Base-by-base conservation (phyloP, 2,329 filamentous ascomycete genomes). In the Neonectria faginata region DNA sequence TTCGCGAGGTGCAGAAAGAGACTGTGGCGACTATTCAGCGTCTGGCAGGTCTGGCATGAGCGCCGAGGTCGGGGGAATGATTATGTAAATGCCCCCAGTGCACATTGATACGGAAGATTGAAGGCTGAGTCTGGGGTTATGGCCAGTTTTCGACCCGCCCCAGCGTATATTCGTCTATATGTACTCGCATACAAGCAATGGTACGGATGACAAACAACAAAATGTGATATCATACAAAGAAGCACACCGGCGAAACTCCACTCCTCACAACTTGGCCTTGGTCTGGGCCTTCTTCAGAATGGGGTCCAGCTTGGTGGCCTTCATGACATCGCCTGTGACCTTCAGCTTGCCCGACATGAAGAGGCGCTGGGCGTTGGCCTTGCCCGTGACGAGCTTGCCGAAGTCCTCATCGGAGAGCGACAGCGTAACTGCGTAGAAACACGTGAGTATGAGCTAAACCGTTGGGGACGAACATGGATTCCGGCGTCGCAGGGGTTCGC, bases 341-440 rank as follows among this genome's bases (percentile, higher is more conserved):
- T 98, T 99, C 77, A 99, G 86, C 87, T 97, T 97, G 75, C 96
- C 96, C n/a, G 88, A 88, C 95, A 99, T 98, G 84, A 98, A 97
- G 69, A 99, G 84, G 73, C 91, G 90, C 86, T 99, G 96, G 62
- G 96, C 94, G 78, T 97, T 97, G 74, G 92, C 93, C 85, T 97
- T 93, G 78, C 96, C 96, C 41, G 85, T 76, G 59, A 97, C 90
- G 70, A 99, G 87, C 78, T 91, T 90, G 70, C 84, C 88, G 77
- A 99, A 99, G 81, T 98, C 93, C 62, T 88, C 87, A 68, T 99
- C 96, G 65, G 90, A 92, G 71, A 98, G 88, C 5, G 86, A 80
- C 50, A 98, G 87, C n/a, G 93, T 97, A 65, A 98, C 95, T 96
- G 64, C 96, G 64, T 11, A 16, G n/a, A 33, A 11, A 56, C 29